Conservation (phyloP, 306 rosid species). For the Dryas octopetala region DNA sequence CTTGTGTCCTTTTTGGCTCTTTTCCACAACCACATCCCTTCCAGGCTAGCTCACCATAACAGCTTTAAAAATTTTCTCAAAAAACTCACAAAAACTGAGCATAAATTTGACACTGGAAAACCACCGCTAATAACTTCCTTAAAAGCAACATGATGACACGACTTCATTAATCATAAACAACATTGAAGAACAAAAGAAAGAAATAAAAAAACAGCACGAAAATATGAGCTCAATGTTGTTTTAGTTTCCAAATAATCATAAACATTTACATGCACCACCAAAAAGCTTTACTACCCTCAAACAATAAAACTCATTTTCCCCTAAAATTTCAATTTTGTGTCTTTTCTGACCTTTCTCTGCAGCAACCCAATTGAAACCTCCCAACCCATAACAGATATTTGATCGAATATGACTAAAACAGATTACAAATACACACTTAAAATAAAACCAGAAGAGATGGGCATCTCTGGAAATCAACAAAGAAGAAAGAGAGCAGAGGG, state of each 20-base stretch:
- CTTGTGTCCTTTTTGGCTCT: background rate
- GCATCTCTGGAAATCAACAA: background rate
- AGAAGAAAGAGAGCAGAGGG: background rate
- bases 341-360: background rate
- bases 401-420: background rate
- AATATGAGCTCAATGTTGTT: background rate
- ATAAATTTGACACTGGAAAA: background rate
- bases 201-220: background rate
- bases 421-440: constrained; percentile 3
- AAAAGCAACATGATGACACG: background rate
- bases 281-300: background rate
- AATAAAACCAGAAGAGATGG: background rate
- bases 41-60: background rate
- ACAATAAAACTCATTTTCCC: background rate
- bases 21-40: background rate
- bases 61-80: background rate
- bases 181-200: background rate
- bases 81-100: background rate
- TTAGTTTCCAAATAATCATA: background rate
- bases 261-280: background rate
- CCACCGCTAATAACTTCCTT: background rate
- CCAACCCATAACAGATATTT: background rate
- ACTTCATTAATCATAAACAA: background rate
- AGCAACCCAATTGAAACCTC: constrained; percentile 5
- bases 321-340: background rate